These are phyloP conservation scores for Ceratocystis destructans DNA, from an alignment of 2,329 filamentous ascomycete species.

Conservation along the genomic window DNA sequence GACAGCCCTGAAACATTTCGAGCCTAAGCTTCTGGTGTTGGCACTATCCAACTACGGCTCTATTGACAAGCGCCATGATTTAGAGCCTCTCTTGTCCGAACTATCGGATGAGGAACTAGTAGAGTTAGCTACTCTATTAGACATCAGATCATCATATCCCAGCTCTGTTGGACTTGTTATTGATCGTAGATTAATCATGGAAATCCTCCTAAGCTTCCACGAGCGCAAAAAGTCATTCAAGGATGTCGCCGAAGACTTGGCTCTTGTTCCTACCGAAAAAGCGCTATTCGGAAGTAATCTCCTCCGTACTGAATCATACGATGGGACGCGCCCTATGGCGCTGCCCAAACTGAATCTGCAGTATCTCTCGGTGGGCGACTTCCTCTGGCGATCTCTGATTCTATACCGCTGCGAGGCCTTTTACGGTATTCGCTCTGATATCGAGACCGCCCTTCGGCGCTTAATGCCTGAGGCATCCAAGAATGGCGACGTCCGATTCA, in stretches of 20 bases:
- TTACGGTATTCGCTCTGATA: conserved; percentile 82
- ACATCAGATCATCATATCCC: conserved; percentile 74
- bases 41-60: conserved; percentile 86
- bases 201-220: conserved; percentile 60
- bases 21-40: conserved; percentile 78
- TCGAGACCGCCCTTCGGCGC: conserved; percentile 68
- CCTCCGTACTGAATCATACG: conserved; percentile 70
- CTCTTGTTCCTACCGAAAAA: conserved; percentile 70
- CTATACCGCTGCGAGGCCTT: conserved; percentile 85
- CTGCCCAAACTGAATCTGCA: conserved; percentile 92
- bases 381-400: conserved; percentile 87
- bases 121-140: conserved; percentile 54
- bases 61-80: conserved; percentile 65
- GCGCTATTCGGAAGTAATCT: conserved; percentile 67
- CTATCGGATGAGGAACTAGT: conserved; percentile 63
- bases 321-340: conserved; percentile 74
- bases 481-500: conserved; percentile 56
- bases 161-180: conserved; percentile 49
- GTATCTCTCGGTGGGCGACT: conserved; percentile 88
- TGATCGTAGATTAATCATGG: conserved; percentile 51
- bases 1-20: conserved; percentile 66
- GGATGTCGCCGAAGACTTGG: conserved; percentile 56
- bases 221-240: conserved; percentile 73
- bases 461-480: conserved; percentile 55
- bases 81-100: conserved; percentile 58